Base-by-base conservation (phyloP, 2,329 filamentous ascomycete species). In the Mycocentrospora acerina region DNA sequence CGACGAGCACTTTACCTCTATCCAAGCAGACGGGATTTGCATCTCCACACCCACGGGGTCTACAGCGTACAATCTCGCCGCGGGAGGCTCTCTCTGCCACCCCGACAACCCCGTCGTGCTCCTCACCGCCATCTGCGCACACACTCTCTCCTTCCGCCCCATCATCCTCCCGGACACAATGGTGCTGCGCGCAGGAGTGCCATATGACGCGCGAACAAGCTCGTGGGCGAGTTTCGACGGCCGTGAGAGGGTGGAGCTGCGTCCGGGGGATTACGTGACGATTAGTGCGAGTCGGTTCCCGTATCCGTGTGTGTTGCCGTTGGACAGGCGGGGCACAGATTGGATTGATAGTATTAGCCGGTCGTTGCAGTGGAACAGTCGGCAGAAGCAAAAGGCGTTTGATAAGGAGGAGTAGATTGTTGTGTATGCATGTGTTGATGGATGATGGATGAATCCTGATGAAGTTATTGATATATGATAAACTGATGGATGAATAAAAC, bases 201-300 rank as follows among this genome's bases (percentile, higher is more conserved):
- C 93, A 0, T 97, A 95, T 65, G 85, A 94, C 66, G 88, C 90
- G 7, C 78, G 93, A 33, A 90, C 89, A 4, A 86, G 82, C 53
- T 90, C 86, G 27, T 98, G 93, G 91, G 93, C 90, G n/a, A 95
- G 89, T 67, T 98, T 98, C 64, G 93, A 98, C 67, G 93, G 93
- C 2, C 80, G 90, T 45, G 89, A 96, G 73, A 43, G 68, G 37
- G 71, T 88, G n/a, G 87, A 93, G 70, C 74, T 93, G 25, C 66
- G 71, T 32, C 85, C 86, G 0, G 88, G 88, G 12, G 88, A 93
- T 68, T 93, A 93, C 62, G 86, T 91, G 4, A 91, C 87, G 2
- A 85, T 93, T 45, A 88, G 85, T 51, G 88, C 88, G 2, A 88
- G 83, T 51, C 72, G 88, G 27, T 91, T 86, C 59, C 88, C 88